A percentile compares a stretch with the other conserved stretches of the same genome.
These are phyloP conservation scores for Arbutus unedo DNA, from an alignment of 148 eudicot genomes.

Conservation along the genomic window DNA sequence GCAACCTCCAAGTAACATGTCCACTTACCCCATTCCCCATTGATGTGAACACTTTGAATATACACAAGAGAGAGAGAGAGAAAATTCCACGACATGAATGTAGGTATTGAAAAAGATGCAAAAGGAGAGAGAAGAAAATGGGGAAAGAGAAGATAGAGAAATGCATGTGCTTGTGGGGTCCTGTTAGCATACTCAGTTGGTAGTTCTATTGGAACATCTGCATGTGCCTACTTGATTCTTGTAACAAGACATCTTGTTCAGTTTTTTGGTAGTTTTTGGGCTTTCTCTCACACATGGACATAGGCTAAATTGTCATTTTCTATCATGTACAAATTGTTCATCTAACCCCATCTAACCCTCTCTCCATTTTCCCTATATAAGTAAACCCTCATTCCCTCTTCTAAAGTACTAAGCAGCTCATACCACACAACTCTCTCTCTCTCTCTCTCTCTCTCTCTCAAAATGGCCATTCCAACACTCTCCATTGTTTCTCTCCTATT, in stretches of 20 bases:
- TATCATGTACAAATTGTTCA: not conserved
- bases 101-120: no score
- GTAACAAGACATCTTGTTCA: not conserved
- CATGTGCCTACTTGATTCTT: slow-evolving; percentile 21
- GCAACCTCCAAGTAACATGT: not conserved
- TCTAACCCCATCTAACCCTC: not conserved
- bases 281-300: not conserved
- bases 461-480: slow-evolving; percentile 33
- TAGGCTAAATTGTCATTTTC: slow-evolving; percentile 20
- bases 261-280: not conserved
- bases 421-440: slow-evolving; percentile 12
- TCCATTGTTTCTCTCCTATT: slow-evolving; percentile 28
- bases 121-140: no score
- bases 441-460: not conserved
- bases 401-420: not conserved
- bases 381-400: not conserved
- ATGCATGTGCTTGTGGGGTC: no score
- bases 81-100: not conserved
- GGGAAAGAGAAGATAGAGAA: no score
- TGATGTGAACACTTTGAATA: not conserved
- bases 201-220: slow-evolving; percentile 30
- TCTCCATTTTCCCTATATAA: slow-evolving; percentile 19
- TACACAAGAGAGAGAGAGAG: no score
- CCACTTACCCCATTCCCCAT: not conserved
- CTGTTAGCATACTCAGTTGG: slow-evolving; percentile 15